Evolutionary conservation across 345 rosid genomes (phyloP).

Genomic region (Mercurialis annua): DNA sequence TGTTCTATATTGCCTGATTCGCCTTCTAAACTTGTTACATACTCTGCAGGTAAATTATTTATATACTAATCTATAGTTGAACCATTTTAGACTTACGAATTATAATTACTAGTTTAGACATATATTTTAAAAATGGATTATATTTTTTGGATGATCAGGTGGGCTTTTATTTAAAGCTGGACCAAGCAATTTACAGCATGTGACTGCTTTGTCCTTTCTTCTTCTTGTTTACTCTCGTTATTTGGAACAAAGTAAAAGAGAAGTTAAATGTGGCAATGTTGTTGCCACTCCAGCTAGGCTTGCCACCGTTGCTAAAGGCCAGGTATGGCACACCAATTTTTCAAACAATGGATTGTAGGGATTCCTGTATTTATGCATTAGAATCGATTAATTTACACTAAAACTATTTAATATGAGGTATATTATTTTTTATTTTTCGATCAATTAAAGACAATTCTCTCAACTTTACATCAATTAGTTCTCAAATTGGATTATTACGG

Average conservation of each 20-base stretch:
- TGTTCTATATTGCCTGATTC: constrained; percentile 24
- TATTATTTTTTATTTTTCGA: too few relatives aligned
- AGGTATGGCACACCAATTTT: constrained; percentile 28
- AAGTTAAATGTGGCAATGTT: constrained; percentile 32
- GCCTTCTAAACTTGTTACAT: constrained; percentile 18
- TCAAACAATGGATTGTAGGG: too few relatives aligned
- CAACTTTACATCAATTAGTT: too few relatives aligned
- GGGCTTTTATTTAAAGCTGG: constrained; percentile 23
- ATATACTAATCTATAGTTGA: neutral
- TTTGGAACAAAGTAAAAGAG: neutral
- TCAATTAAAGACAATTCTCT: too few relatives aligned
- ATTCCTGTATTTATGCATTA: too few relatives aligned
- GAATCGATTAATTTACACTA: too few relatives aligned
- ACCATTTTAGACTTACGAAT: neutral
- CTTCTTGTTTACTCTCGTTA: constrained; percentile 21
- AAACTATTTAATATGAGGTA: too few relatives aligned
- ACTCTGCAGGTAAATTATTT: constrained; percentile 14
- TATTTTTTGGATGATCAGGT: neutral
- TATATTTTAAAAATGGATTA: too few relatives aligned
- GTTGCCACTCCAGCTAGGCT: constrained; percentile 33
- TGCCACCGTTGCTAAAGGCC: constrained; percentile 33
- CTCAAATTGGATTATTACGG: too few relatives aligned
- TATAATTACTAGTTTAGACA: too few relatives aligned
- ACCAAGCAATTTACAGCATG: constrained; percentile 23
- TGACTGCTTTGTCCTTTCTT: constrained; percentile 18